Percentiles rank a stretch among this genome's conserved stretches.
Evolutionary conservation across 2,329 filamentous ascomycete genomes (phyloP).

Genomic region (Coniochaeta sp.): DNA sequence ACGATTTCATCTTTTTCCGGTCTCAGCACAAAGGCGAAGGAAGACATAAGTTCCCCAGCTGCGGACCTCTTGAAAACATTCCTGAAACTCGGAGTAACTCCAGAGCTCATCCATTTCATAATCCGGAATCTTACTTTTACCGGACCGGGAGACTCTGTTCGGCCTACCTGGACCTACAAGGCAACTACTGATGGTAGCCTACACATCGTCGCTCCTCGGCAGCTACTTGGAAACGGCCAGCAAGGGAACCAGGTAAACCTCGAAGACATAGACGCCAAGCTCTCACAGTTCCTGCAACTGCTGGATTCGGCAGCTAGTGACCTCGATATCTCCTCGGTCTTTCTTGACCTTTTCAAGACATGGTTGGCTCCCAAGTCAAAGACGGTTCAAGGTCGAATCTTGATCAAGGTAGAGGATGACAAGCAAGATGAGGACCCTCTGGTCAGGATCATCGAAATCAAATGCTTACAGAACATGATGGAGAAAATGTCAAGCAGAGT

Average conservation of each 20-base stretch:
- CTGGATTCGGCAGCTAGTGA: slow-evolving; percentile 43
- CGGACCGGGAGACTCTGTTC: slow-evolving; percentile 31
- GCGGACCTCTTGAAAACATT: slow-evolving; percentile 47
- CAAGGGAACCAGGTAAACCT: slow-evolving; percentile 15
- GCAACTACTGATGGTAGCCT: slow-evolving; percentile 38
- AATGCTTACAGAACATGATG: slow-evolving; percentile 60
- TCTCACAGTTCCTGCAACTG: slow-evolving; percentile 39
- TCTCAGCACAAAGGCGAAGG: slow-evolving; percentile 20
- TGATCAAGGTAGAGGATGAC: slow-evolving; percentile 14
- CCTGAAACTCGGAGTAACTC: slow-evolving; percentile 47
- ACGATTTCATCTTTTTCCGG: slow-evolving; percentile 46
- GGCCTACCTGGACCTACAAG: slow-evolving; percentile 45
- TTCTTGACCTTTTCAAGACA: slow-evolving; percentile 49
- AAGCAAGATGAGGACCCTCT: slow-evolving; percentile 33
- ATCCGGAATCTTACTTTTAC: slow-evolving; percentile 48
- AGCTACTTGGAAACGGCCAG: background rate
- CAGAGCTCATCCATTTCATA: slow-evolving; percentile 40
- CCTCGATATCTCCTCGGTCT: slow-evolving; percentile 52
- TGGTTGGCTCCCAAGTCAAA: slow-evolving; percentile 39
- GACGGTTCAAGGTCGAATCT: slow-evolving; percentile 19
- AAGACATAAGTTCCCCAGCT: slow-evolving; percentile 35
- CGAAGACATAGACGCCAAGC: slow-evolving; percentile 39
- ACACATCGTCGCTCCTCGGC: slow-evolving; percentile 35
- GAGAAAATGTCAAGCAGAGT: slow-evolving; percentile 56
- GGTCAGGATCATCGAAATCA: slow-evolving; percentile 47